Conservation (phyloP, 2,329 filamentous ascomycete genomes). For the Drechslerella dactyloides region DNA sequence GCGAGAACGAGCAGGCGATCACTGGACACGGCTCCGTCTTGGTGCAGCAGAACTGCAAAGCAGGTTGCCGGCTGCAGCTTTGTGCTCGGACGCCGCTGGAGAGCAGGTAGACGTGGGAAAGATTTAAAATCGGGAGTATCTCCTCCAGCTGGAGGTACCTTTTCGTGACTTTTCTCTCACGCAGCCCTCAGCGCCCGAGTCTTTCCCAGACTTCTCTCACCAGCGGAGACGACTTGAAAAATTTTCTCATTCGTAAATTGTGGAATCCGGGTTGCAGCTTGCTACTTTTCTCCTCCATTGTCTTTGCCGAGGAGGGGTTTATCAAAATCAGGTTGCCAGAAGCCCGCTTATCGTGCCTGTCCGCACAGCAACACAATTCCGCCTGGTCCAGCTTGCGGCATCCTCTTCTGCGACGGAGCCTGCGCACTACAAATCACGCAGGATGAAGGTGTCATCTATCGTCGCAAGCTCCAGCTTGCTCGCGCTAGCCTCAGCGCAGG, state of each 20-base stretch:
- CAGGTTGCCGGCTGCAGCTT: conserved; percentile 12
- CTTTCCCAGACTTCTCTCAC: conserved; percentile 14
- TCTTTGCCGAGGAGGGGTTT: conserved; percentile 26
- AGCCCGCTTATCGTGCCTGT: conserved; percentile 30
- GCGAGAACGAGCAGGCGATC: conserved; percentile 29
- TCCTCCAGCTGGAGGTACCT: conserved; percentile 15
- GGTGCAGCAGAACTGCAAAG: conserved; percentile 21
- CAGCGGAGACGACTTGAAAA: not conserved
- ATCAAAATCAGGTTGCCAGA: conserved; percentile 3
- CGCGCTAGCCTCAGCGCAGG: conserved; percentile 14
- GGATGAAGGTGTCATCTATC: conserved; percentile 43
- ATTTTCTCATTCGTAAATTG: conserved; percentile 6
- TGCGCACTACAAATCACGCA: not conserved
- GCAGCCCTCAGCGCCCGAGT: conserved; percentile 8
- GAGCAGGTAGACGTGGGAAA: not conserved
- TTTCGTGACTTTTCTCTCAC: conserved; percentile 1
- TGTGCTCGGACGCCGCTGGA: not conserved
- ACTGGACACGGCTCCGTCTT: conserved; percentile 9
- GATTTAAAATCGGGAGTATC: conserved; percentile 46
- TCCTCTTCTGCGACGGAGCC: not conserved
- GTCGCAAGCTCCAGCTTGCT: conserved; percentile 32
- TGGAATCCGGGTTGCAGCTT: conserved; percentile 3
- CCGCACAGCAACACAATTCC: conserved; percentile 34
- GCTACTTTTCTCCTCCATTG: not conserved
- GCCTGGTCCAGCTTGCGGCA: conserved; percentile 6